Evolutionary conservation across 441 rosid genomes (phyloP).

Genomic region (Capsella rubella): DNA sequence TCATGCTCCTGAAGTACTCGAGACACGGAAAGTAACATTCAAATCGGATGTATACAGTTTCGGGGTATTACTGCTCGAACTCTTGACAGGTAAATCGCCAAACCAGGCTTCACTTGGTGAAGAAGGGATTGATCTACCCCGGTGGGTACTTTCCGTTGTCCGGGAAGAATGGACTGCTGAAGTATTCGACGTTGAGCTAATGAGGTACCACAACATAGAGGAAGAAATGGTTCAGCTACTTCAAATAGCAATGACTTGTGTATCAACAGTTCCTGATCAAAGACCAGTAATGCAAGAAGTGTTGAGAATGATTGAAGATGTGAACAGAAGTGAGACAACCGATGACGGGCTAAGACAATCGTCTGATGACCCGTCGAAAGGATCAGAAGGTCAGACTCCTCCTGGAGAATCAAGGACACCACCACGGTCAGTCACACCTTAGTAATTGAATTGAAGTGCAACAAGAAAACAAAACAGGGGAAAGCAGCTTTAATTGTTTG

Average conservation of each 20-base stretch:
- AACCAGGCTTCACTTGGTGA: constrained; percentile 92
- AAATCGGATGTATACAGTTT: constrained; percentile 95
- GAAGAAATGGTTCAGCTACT: constrained; percentile 98
- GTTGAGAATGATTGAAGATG: constrained; percentile 87
- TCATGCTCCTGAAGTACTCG: constrained; percentile 86
- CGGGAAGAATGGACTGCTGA: constrained; percentile 99
- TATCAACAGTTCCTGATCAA: constrained; percentile 83
- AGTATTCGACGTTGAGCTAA: constrained; percentile 90
- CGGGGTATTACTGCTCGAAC: constrained; percentile 82
- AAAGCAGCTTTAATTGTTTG: constrained; percentile 32
- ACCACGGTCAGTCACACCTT: constrained; percentile 63
- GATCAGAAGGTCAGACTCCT: constrained; percentile 89
- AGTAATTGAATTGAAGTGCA: constrained; percentile 26
- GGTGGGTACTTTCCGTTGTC: constrained; percentile 97
- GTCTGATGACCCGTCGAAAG: constrained; percentile 93
- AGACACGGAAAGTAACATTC: constrained; percentile 73
- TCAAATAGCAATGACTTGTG: constrained; percentile 94
- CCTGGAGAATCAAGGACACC: constrained; percentile 74
- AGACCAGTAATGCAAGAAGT: constrained; percentile 87
- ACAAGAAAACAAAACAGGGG: neutral
- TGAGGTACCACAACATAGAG: constrained; percentile 87
- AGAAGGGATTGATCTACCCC: constrained; percentile 89
- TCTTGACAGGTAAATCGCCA: constrained; percentile 89
- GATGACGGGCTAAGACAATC: constrained; percentile 90
- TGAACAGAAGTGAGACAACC: constrained; percentile 74